A percentile compares a stretch with the other conserved stretches of the same genome.
phyloP scores from a whole-genome alignment of 2,329 filamentous ascomycete species.

The Myriangium duriaei region DNA sequence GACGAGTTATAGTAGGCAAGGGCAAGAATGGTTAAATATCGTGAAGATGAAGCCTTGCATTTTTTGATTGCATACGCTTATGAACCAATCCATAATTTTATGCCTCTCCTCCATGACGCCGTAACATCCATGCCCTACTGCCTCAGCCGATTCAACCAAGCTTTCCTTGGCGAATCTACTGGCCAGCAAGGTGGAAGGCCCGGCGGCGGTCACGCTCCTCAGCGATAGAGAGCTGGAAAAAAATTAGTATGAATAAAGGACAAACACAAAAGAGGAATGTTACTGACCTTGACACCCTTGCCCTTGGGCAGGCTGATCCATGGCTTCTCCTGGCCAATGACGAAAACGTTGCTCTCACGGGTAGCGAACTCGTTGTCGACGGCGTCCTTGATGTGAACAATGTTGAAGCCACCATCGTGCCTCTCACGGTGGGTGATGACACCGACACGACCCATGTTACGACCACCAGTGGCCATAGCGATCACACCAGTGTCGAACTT shows the following conservation, averaged over 20 bases:
- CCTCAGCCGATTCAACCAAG: not conserved
- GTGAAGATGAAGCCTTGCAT: not conserved
- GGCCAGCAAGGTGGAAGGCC: slow-evolving; percentile 46
- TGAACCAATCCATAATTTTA: slow-evolving; percentile 1
- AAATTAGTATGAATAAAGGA: slow-evolving; percentile 11
- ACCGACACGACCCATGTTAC: slow-evolving; percentile 99
- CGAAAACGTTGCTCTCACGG: slow-evolving; percentile 98
- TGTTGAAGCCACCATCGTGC: slow-evolving; percentile 99
- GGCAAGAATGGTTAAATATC: slow-evolving; percentile 10
- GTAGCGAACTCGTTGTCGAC: slow-evolving; percentile 99
- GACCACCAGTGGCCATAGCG: slow-evolving; percentile 97
- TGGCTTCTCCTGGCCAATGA: slow-evolving; percentile 97
- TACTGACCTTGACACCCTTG: slow-evolving; percentile 88
- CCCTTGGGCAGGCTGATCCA: slow-evolving; percentile 99
- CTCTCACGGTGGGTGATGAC: slow-evolving; percentile 99
- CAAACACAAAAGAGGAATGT: slow-evolving; percentile 2
- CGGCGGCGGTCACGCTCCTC: slow-evolving; percentile 98
- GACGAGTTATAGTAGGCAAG: too few relatives aligned
- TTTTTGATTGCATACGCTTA: slow-evolving; percentile 1
- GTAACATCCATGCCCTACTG: not conserved
- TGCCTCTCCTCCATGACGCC: slow-evolving; percentile 3
- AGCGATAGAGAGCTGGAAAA: slow-evolving; percentile 72
- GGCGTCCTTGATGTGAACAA: slow-evolving; percentile 98
- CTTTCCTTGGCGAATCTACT: slow-evolving; percentile 10
- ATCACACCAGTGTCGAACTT: slow-evolving; percentile 97